Conservation (phyloP, 768 basidiomycete species). For the Amanita exitialis region DNA sequence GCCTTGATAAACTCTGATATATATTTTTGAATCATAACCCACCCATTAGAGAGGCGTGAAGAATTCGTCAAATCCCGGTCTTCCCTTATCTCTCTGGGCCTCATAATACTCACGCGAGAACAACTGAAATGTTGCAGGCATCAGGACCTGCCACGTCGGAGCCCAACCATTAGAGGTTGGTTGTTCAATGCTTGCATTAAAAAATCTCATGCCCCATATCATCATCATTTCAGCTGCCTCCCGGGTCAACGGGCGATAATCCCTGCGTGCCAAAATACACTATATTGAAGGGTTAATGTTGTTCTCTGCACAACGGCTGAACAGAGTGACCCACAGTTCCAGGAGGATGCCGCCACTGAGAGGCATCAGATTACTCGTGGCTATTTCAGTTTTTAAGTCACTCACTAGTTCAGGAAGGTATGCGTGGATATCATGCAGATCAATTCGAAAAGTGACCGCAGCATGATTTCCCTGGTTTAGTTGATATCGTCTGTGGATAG, state of each 20-base stretch:
- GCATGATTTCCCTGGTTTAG: too few species aligned
- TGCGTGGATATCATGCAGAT: not conserved
- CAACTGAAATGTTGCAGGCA: not conserved
- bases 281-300: not conserved
- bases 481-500: too few species aligned
- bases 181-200: not conserved
- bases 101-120: slow-evolving; percentile 1
- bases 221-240: not conserved
- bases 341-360: not conserved
- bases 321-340: not conserved
- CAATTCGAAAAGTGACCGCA: too few species aligned
- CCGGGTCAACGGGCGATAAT: not conserved
- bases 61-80: not conserved
- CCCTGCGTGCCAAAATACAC: not conserved
- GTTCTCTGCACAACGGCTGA: too few species aligned
- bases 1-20: not conserved
- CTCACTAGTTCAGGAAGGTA: not conserved
- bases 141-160: not conserved
- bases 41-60: not conserved
- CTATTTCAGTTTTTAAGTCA: not conserved
- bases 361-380: not conserved
- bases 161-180: not conserved
- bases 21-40: not conserved
- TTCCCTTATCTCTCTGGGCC: not conserved
- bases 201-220: not conserved